Evolutionary conservation across 768 basidiomycete genomes (phyloP).

Genomic region (Tylopilus plumbeoviolaceoides): DNA sequence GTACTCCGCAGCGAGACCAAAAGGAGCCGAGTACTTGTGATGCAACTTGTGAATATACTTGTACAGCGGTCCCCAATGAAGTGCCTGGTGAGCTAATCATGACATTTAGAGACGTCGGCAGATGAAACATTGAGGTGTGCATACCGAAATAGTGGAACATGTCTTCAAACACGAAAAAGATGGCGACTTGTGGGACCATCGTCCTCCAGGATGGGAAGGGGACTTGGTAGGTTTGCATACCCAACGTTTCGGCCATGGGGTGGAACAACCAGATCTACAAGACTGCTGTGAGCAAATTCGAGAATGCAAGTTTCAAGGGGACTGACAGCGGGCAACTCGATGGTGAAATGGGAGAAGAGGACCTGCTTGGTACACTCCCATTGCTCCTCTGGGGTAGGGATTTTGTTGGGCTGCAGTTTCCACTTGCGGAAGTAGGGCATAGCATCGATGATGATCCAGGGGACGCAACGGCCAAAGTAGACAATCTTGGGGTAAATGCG

Average conservation of each 20-base stretch:
- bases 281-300: not conserved
- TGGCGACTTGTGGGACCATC: slow-evolving; percentile 71
- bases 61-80: slow-evolving; percentile 83
- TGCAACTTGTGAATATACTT: slow-evolving; percentile 96
- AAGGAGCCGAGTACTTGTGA: slow-evolving; percentile 95
- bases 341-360: slow-evolving; percentile 90
- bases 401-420: slow-evolving; percentile 88
- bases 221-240: slow-evolving; percentile 90
- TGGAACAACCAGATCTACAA: slow-evolving; percentile 86
- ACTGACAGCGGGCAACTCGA: slow-evolving; percentile 85
- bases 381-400: slow-evolving; percentile 77
- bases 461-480: slow-evolving; percentile 93
- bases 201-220: slow-evolving; percentile 75
- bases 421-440: slow-evolving; percentile 91
- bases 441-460: slow-evolving; percentile 93
- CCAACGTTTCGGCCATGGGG: slow-evolving; percentile 80
- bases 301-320: too few species aligned
- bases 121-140: slow-evolving; percentile 14
- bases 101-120: not conserved
- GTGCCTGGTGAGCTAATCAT: slow-evolving; percentile 72
- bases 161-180: slow-evolving; percentile 97
- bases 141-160: slow-evolving; percentile 86
- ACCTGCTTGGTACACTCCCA: slow-evolving; percentile 97
- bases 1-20: slow-evolving; percentile 96
- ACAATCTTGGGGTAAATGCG: slow-evolving; percentile 56